phyloP scores from a whole-genome alignment of 495 filamentous ascomycete species.

The Cetradonia linearis region DNA sequence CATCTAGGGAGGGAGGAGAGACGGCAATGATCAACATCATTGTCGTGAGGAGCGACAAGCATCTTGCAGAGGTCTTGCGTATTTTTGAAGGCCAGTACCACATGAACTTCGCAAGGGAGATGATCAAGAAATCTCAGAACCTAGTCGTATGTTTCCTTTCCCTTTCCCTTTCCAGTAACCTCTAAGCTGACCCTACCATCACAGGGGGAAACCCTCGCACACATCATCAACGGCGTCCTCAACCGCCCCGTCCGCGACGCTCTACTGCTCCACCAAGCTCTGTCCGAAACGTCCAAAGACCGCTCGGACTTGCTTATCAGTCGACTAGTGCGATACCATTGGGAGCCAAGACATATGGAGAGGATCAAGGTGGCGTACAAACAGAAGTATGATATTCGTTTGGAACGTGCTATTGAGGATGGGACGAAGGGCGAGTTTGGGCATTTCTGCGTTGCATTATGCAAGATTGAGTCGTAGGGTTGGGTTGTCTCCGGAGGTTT shows the following conservation, averaged over 20 bases:
- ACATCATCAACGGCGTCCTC: conserved; percentile 93
- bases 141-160: conserved; percentile 60
- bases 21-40: conserved; percentile 83
- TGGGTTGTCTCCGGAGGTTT: background rate
- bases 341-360: conserved; percentile 69
- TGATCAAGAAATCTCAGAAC: conserved; percentile 80
- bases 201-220: conserved; percentile 87
- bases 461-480: conserved; percentile 16
- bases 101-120: conserved; percentile 76
- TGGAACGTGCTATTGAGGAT: conserved; percentile 51
- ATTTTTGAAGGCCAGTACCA: conserved; percentile 59
- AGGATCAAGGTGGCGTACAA: conserved; percentile 60
- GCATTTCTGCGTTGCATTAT: conserved; percentile 47
- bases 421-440: conserved; percentile 45
- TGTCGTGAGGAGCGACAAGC: conserved; percentile 63
- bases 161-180: conserved; percentile 9
- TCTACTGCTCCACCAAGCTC: conserved; percentile 85
- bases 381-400: conserved; percentile 57
- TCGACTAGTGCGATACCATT: conserved; percentile 70
- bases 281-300: conserved; percentile 55
- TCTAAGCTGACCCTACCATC: conserved; percentile 5
- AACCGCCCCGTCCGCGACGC: conserved; percentile 92
- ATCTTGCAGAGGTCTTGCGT: conserved; percentile 68
- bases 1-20: conserved; percentile 72
- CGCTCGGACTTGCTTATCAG: conserved; percentile 76